phyloP scores from a whole-genome alignment of 139 green algal genomes.

The Diplosphaera chodatii region DNA sequence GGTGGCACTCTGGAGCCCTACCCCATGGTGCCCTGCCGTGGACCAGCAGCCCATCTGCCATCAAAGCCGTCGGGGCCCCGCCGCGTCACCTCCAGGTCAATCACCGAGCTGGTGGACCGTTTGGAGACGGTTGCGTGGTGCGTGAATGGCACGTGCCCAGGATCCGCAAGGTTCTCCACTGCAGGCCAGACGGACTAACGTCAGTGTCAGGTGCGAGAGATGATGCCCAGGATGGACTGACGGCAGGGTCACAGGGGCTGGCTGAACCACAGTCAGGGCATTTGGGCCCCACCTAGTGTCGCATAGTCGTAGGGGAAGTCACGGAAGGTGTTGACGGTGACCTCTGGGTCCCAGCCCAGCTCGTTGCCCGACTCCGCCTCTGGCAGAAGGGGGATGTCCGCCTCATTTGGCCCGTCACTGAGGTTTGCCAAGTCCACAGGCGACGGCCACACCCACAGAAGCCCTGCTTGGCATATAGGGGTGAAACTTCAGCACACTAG shows the following conservation, averaged over 20 bases:
- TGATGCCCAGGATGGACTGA: not conserved
- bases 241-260: too few species aligned
- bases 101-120: constrained; percentile 18
- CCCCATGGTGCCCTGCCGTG: constrained; percentile 31
- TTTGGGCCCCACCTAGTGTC: constrained; percentile 19
- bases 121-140: constrained; percentile 39
- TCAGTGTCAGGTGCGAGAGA: not conserved
- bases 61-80: constrained; percentile 23
- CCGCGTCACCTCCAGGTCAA: constrained; percentile 25
- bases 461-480: too few species aligned
- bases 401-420: not conserved
- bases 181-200: not conserved
- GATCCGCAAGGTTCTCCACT: constrained; percentile 46
- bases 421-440: not conserved
- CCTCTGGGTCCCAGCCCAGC: constrained; percentile 6
- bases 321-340: constrained; percentile 12
- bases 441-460: constrained; percentile 39
- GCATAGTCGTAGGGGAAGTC: constrained; percentile 37
- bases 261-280: too few species aligned
- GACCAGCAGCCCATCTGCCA: constrained; percentile 26
- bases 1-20: too few species aligned
- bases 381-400: constrained; percentile 27
- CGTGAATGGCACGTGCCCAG: constrained; percentile 47
- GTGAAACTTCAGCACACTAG: too few species aligned
- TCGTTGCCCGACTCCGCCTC: constrained; percentile 29